phyloP scores from a whole-genome alignment of 1,139 yeast genomes.

The Pichia sp. region DNA sequence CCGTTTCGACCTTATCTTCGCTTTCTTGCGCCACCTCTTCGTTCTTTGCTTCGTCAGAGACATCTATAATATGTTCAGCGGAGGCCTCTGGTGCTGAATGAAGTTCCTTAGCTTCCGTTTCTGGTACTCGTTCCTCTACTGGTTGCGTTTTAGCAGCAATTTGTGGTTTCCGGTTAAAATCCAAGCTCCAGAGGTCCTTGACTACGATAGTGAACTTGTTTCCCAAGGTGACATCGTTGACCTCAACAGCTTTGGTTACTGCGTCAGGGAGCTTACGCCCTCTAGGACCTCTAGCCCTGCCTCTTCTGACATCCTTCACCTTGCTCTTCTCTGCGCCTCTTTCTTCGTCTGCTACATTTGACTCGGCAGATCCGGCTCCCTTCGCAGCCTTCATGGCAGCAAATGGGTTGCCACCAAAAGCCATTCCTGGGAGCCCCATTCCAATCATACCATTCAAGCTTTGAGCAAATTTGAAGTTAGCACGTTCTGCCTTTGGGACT shows the following conservation, averaged over 20 bases:
- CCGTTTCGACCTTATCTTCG: background rate
- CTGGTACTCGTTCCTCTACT: background rate
- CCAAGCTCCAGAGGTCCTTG: constrained; percentile 38
- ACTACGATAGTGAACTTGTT: constrained; percentile 34
- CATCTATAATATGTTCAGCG: background rate
- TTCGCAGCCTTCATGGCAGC: constrained; percentile 11
- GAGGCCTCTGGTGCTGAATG: background rate
- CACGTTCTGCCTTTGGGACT: constrained; percentile 22
- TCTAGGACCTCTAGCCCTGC: constrained; percentile 70
- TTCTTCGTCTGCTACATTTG: constrained; percentile 15
- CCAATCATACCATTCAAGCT: constrained; percentile 57
- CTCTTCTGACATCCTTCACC: constrained; percentile 37
- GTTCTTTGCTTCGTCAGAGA: background rate
- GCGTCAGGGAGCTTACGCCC: constrained; percentile 70
- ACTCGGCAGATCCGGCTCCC: constrained; percentile 16
- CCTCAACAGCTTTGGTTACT: constrained; percentile 47
- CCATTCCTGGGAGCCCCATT: constrained; percentile 63
- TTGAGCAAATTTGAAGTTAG: constrained; percentile 44
- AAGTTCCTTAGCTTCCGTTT: background rate
- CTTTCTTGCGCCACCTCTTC: background rate
- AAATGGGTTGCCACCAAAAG: constrained; percentile 17
- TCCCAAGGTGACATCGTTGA: constrained; percentile 32
- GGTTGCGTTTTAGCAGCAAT: background rate
- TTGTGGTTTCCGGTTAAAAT: background rate
- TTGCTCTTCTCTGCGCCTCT: constrained; percentile 15